Evolutionary conservation across 768 basidiomycete species (phyloP).

Genomic region (Mycena venus): DNA sequence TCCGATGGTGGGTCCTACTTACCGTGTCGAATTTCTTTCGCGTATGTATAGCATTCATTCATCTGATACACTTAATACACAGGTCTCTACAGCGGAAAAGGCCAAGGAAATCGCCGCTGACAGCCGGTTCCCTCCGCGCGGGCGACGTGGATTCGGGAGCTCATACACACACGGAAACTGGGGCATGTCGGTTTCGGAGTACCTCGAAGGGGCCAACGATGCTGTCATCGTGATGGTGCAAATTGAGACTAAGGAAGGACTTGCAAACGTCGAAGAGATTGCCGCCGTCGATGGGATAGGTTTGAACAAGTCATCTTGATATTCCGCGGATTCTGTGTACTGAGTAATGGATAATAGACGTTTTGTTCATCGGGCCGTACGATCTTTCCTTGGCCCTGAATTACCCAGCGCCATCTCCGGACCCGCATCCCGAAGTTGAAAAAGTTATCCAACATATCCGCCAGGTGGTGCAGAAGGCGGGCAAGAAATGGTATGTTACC

Average conservation of each 20-base stretch:
- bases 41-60: not conserved
- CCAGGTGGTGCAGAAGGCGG: slow-evolving; percentile 60
- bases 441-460: slow-evolving; percentile 68
- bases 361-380: slow-evolving; percentile 76
- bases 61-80: not conserved
- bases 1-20: slow-evolving; percentile 80
- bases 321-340: slow-evolving; percentile 43
- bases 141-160: slow-evolving; percentile 75
- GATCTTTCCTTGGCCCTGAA: slow-evolving; percentile 76
- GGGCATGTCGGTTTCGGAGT: slow-evolving; percentile 65
- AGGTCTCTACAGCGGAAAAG: slow-evolving; percentile 71
- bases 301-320: slow-evolving; percentile 46
- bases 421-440: slow-evolving; percentile 76
- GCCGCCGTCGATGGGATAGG: slow-evolving; percentile 73
- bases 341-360: slow-evolving; percentile 53
- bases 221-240: slow-evolving; percentile 71
- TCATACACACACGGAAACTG: slow-evolving; percentile 73
- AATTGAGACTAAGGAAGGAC: slow-evolving; percentile 74
- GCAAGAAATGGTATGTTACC: slow-evolving; percentile 79
- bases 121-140: slow-evolving; percentile 71
- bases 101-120: slow-evolving; percentile 70
- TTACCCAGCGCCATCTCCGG: slow-evolving; percentile 70
- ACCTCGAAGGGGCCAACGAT: slow-evolving; percentile 68
- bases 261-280: slow-evolving; percentile 72
- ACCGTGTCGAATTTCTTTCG: too few relatives aligned